Evolutionary conservation across 2,329 filamentous ascomycete genomes (phyloP), one percentile per base, ranked within the genome.

Genomic region (Fusarium coffeatum): DNA sequence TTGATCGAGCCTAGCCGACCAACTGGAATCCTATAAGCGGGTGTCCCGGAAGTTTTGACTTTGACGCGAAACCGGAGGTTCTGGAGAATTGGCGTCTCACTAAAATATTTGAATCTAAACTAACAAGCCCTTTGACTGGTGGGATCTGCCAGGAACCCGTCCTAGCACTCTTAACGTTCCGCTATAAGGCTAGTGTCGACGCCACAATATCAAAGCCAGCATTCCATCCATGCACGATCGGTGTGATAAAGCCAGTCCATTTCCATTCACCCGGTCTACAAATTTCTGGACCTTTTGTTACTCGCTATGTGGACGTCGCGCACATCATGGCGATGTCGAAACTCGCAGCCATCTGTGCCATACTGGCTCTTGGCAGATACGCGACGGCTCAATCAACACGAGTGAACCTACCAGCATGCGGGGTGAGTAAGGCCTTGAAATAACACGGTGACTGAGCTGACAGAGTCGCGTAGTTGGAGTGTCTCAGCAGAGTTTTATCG

Each of bases 261-360:
- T 25, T 32, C 32, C 32, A 18, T 15, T 2, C 2, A 8, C 6
- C 6, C 12, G 7, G 3, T 18, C 7, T 6, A 3, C 4, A n/a
- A 12, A 37, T n/a, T 6, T 18, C 10, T 37, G 18, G 7, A 2
- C 6, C 6, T n/a, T n/a, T 12, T 5, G 4, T 4, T 37, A 4
- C 6, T n/a, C 34, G 34, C 34, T 10, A 11, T 6, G 20, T 12
- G 2, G 22, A 4, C 6, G 1, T 40, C 8, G 48, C 22, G 7
- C 1, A 5, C 6, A 12, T 15, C 22, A 51, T 51, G 32, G 3
- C 8, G 23, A 6, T 25, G 5, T 16, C 18, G 12, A 51, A 25
- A 25, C 6, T 20, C 13, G 2, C 22, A 6, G 8, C 6, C 15
- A n/a, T 34, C 16, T 6, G 23, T 4, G 11, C 16, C 18, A 12